phyloP scores from a whole-genome alignment of 495 filamentous ascomycete species.

The Penicillium psychrofluorescens region DNA sequence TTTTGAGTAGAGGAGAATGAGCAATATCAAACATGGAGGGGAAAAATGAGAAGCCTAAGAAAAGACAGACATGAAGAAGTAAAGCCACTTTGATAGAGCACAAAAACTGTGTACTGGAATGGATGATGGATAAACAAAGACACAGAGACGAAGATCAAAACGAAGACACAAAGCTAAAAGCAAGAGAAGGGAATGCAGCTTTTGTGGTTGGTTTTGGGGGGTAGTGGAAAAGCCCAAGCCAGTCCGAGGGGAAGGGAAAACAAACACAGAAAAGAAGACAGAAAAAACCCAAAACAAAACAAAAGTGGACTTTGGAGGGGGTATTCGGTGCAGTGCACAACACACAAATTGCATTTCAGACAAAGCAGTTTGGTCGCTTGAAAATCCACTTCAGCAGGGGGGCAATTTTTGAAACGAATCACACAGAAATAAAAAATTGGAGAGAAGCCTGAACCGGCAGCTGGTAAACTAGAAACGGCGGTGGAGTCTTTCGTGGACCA shows the following conservation, averaged over 20 bases:
- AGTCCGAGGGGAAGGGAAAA: slow-evolving; percentile 26
- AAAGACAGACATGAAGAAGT: slow-evolving; percentile 9
- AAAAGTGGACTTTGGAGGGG: slow-evolving; percentile 34
- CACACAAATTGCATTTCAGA: slow-evolving; percentile 44
- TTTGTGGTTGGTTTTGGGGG: slow-evolving; percentile 33
- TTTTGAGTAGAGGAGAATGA: slow-evolving; percentile 10
- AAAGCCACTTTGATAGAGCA: slow-evolving; percentile 18
- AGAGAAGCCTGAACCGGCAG: neutral
- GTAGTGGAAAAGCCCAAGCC: slow-evolving; percentile 25
- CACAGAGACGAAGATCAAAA: slow-evolving; percentile 5
- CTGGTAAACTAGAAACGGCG: slow-evolving; percentile 3
- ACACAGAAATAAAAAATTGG: slow-evolving; percentile 4
- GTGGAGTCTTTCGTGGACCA: neutral
- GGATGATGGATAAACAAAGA: slow-evolving; percentile 25
- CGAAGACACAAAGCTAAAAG: slow-evolving; percentile 10
- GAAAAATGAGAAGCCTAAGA: slow-evolving; percentile 1
- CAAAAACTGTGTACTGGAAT: slow-evolving; percentile 22
- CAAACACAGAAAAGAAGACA: slow-evolving; percentile 17
- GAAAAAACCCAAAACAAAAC: slow-evolving; percentile 21
- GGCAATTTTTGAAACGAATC: slow-evolving; percentile 11
- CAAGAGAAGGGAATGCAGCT: slow-evolving; percentile 26
- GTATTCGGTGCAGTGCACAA: slow-evolving; percentile 45
- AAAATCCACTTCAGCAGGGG: slow-evolving; percentile 28
- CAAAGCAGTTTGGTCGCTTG: slow-evolving; percentile 36
- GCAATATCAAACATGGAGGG: slow-evolving; percentile 15